Percentiles rank a stretch among this genome's conserved stretches.
These are phyloP conservation scores for Starmerella floris DNA, from an alignment of 805 yeast genomes.

Conservation along the genomic window DNA sequence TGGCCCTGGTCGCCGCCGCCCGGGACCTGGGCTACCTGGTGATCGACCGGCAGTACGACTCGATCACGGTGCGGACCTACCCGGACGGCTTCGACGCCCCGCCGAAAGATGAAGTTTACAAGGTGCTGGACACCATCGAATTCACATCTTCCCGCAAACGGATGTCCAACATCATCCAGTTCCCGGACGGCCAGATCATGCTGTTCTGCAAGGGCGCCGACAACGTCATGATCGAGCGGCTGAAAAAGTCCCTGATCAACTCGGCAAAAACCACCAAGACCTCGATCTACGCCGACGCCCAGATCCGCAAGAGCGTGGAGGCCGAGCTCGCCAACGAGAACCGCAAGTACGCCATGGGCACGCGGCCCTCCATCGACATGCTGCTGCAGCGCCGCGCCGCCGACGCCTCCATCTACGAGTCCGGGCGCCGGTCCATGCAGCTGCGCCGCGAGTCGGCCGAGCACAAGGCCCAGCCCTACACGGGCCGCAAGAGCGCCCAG, in stretches of 20 bases:
- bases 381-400: conserved; percentile 15
- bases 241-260: conserved; percentile 36
- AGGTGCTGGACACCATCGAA: conserved; percentile 68
- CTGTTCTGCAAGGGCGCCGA: conserved; percentile 94
- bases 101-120: conserved; percentile 55
- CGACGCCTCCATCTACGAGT: conserved; percentile 19
- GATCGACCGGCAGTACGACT: conserved; percentile 47
- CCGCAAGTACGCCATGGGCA: conserved; percentile 4
- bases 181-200: conserved; percentile 65
- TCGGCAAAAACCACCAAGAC: conserved; percentile 50
- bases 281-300: conserved; percentile 47
- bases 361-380: conserved; percentile 14
- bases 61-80: conserved; percentile 56
- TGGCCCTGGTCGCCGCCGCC: conserved; percentile 88
- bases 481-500: conserved; percentile 2
- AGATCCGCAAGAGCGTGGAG: conserved; percentile 57
- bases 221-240: conserved; percentile 65
- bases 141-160: conserved; percentile 80
- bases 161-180: conserved; percentile 74
- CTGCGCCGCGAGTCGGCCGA: neutral
- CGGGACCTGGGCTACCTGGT: conserved; percentile 89
- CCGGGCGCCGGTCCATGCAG: conserved; percentile 20
- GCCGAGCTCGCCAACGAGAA: conserved; percentile 34
- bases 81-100: conserved; percentile 65
- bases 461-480: neutral